Percentiles rank a stretch among this genome's conserved stretches.
Evolutionary conservation across 192 early-diverging fungal genomes (phyloP).

Genomic region (Podila clonocystis): DNA sequence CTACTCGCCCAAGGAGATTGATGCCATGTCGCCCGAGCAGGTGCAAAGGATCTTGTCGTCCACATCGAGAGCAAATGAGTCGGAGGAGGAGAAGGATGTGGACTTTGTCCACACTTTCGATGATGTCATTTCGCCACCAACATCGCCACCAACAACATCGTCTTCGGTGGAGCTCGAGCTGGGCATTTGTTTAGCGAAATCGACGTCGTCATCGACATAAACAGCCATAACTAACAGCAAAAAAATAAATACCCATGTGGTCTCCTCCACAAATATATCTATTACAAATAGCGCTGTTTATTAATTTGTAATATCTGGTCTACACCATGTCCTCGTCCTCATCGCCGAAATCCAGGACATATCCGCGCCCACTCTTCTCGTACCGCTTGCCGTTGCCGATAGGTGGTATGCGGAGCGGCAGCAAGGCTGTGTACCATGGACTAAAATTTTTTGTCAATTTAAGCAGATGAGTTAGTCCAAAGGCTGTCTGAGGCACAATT

Average conservation of each 20-base stretch:
- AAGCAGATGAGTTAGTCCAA: not conserved
- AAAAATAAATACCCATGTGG: not conserved
- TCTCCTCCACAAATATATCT: not conserved
- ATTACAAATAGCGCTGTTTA: not conserved
- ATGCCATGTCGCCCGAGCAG: conserved; percentile 24
- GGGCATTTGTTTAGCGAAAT: too few species aligned
- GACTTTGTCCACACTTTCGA: too few species aligned
- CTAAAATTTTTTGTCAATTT: conserved; percentile 12
- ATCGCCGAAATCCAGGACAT: conserved; percentile 42
- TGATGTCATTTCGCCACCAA: too few species aligned
- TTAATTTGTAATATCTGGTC: not conserved
- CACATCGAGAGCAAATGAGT: not conserved
- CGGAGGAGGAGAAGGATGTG: not conserved
- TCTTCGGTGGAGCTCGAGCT: too few species aligned
- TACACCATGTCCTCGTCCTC: conserved; percentile 52
- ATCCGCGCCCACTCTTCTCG: conserved; percentile 52
- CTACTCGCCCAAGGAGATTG: conserved; percentile 37
- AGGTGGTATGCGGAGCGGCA: conserved; percentile 61
- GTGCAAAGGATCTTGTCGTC: conserved; percentile 11
- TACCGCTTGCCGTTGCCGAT: conserved; percentile 56
- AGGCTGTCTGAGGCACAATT: not conserved
- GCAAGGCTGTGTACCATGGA: conserved; percentile 61
- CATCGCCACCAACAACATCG: too few species aligned
- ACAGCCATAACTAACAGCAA: not conserved
- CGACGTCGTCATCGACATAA: too few species aligned